Evolutionary conservation across 345 rosid species (phyloP).

Genomic region (Moricandia arvensis): DNA sequence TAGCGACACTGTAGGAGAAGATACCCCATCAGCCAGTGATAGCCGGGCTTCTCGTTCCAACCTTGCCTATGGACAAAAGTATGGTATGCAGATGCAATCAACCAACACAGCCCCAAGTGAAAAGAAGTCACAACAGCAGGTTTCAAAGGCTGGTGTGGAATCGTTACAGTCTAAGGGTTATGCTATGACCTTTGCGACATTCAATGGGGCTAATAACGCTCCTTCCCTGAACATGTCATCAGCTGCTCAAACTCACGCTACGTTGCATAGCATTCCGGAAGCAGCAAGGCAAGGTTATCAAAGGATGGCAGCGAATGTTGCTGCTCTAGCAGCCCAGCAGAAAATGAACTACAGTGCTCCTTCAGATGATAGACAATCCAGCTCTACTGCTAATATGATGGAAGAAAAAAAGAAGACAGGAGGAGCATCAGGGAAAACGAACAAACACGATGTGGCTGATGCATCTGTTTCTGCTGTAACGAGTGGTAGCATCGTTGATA

Average conservation of each 20-base stretch:
- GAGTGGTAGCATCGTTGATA: slow-evolving; percentile 64
- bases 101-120: slow-evolving; percentile 62
- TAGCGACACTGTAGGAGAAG: slow-evolving; percentile 65
- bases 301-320: slow-evolving; percentile 46
- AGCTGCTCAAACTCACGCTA: slow-evolving; percentile 61
- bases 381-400: slow-evolving; percentile 43
- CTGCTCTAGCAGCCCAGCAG: slow-evolving; percentile 69
- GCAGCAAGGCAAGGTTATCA: slow-evolving; percentile 61
- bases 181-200: slow-evolving; percentile 78
- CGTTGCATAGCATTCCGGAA: slow-evolving; percentile 73
- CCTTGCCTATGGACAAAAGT: slow-evolving; percentile 62
- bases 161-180: slow-evolving; percentile 60
- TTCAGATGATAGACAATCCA: slow-evolving; percentile 63
- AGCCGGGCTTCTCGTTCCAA: slow-evolving; percentile 60
- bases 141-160: slow-evolving; percentile 62
- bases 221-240: slow-evolving; percentile 68
- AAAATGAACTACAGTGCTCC: slow-evolving; percentile 59
- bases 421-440: slow-evolving; percentile 13
- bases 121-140: slow-evolving; percentile 59
- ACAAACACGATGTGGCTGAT: slow-evolving; percentile 54
- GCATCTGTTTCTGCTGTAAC: slow-evolving; percentile 54
- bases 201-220: slow-evolving; percentile 52
- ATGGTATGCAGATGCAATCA: slow-evolving; percentile 54
- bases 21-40: slow-evolving; percentile 77
- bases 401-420: slow-evolving; percentile 59